These are phyloP conservation scores for Amylocystis lapponica DNA, from an alignment of 768 basidiomycete genomes.

Conservation along the genomic window DNA sequence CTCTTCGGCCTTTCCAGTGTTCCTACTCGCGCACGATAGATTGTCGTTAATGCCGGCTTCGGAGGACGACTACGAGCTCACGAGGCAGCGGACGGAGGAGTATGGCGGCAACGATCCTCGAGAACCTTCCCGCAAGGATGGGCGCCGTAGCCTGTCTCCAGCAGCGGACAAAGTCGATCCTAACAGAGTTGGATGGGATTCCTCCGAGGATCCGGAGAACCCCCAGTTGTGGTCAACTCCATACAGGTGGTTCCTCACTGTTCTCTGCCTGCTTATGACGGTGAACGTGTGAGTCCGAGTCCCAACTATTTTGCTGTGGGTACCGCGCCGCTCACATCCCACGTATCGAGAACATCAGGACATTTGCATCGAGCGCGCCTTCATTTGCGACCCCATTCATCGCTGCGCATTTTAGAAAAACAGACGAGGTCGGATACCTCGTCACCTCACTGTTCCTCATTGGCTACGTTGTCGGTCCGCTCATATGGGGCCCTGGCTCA, in stretches of 20 bases:
- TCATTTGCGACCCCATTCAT: constrained; percentile 33
- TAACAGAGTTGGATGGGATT: constrained; percentile 45
- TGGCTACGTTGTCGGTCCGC: constrained; percentile 34
- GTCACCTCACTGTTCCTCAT: constrained; percentile 45
- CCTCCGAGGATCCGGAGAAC: constrained; percentile 47
- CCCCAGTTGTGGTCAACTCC: constrained; percentile 47
- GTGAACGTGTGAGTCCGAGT: constrained; percentile 42
- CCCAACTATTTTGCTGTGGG: not conserved
- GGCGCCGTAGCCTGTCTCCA: constrained; percentile 2
- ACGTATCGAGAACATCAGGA: constrained; percentile 36
- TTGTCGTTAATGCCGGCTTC: no score
- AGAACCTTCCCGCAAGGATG: constrained; percentile 19
- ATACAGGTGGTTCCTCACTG: constrained; percentile 45
- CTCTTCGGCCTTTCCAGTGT: no score
- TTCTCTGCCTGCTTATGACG: constrained; percentile 40
- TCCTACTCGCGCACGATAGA: no score
- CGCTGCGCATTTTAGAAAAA: constrained; percentile 33
- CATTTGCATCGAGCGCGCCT: constrained; percentile 58
- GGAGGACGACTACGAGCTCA: constrained; percentile 5
- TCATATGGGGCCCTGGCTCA: constrained; percentile 57
- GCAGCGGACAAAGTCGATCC: constrained; percentile 10
- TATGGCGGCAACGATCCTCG: constrained; percentile 28
- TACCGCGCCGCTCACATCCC: not conserved
- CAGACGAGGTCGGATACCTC: constrained; percentile 41
- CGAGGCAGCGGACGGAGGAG: constrained; percentile 15